These are phyloP conservation scores for Crithidia mellificae DNA, from an alignment of 208 protist species.

Conservation along the genomic window DNA sequence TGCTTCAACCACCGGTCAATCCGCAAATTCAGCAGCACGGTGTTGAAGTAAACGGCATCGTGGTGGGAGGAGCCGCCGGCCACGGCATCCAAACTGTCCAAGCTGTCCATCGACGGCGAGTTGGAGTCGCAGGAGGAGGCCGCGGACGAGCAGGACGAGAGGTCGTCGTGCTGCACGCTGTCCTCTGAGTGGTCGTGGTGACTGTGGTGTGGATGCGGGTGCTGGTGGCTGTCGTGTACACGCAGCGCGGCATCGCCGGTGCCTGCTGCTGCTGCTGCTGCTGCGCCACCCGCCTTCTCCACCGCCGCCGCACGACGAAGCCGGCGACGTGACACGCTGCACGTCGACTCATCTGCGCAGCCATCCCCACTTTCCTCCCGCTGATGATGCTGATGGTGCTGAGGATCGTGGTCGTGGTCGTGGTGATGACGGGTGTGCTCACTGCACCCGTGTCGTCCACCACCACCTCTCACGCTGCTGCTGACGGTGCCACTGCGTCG, in stretches of 20 bases:
- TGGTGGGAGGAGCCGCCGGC: background rate
- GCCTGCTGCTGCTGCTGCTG: background rate
- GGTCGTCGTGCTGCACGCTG: background rate
- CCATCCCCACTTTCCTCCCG: background rate
- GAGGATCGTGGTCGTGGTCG: background rate
- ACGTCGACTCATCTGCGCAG: background rate
- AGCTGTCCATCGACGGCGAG: conserved; percentile 9
- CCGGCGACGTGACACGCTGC: conserved; percentile 3
- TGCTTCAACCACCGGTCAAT: conserved; percentile 14
- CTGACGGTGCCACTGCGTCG: background rate
- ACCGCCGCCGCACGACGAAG: background rate
- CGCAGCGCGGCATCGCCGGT: background rate
- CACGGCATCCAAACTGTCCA: background rate
- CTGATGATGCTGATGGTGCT: background rate
- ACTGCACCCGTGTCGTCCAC: no score
- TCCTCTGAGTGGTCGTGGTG: background rate
- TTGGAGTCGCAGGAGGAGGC: background rate
- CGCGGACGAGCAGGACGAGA: background rate
- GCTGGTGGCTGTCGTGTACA: background rate
- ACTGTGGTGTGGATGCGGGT: background rate
- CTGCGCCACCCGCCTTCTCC: background rate
- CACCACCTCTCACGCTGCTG: no score
- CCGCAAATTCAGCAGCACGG: conserved; percentile 15
- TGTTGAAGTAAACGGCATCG: conserved; percentile 25
- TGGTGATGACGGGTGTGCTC: background rate